phyloP scores from a whole-genome alignment of 305 asterid genomes.

The Fraxinus xanthoxyloides region DNA sequence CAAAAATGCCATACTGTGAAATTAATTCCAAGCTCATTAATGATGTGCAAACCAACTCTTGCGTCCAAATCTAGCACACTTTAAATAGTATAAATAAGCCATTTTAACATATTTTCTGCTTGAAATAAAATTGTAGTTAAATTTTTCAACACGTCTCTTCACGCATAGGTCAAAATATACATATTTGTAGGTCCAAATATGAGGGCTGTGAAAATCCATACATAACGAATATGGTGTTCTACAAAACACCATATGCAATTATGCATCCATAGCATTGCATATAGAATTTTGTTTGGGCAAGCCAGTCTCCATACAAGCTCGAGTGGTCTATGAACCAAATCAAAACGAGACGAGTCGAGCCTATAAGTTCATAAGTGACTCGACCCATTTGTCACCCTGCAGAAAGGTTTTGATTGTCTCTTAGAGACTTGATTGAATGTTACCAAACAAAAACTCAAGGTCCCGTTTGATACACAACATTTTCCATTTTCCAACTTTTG shows the following conservation, averaged over 20 bases:
- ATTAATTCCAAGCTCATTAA: not conserved
- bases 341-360: not conserved
- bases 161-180: not conserved
- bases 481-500: no score
- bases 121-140: not conserved
- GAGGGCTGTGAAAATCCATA: not conserved
- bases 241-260: not conserved
- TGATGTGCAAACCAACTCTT: not conserved
- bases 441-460: not conserved
- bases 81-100: not conserved
- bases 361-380: not conserved
- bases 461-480: no score
- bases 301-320: no score
- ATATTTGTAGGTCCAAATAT: no score
- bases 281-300: not conserved
- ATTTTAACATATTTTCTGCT: not conserved
- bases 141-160: not conserved
- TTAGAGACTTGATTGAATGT: not conserved
- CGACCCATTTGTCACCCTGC: not conserved
- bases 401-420: not conserved
- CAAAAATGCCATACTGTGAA: not conserved
- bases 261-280: not conserved
- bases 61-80: not conserved
- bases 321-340: no score
- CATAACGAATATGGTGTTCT: not conserved